These are phyloP conservation scores for Clathrus columnatus DNA, from an alignment of 768 basidiomycete species.

Conservation along the genomic window DNA sequence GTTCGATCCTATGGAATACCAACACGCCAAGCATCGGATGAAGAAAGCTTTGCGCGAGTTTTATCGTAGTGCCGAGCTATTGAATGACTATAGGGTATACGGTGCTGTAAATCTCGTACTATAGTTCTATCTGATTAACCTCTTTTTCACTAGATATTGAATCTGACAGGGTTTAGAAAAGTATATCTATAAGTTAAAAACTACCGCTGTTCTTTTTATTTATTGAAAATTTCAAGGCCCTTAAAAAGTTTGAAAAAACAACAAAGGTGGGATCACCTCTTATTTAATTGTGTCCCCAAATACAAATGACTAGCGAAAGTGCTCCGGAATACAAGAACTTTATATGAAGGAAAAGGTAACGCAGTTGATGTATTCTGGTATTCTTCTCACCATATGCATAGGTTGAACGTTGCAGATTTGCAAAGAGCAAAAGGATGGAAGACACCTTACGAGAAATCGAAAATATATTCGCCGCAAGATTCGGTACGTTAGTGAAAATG, in stretches of 20 bases:
- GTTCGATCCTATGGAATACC: slow-evolving; percentile 70
- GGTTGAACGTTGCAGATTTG: slow-evolving; percentile 65
- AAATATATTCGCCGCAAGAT: slow-evolving; percentile 62
- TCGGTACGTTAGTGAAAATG: slow-evolving; percentile 43
- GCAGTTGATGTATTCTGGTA: neutral
- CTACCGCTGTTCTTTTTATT: neutral
- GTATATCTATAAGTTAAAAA: neutral
- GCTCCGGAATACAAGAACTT: slow-evolving; percentile 51
- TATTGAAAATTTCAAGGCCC: slow-evolving; percentile 23
- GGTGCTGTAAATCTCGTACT: neutral
- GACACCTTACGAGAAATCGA: slow-evolving; percentile 71
- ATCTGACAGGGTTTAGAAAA: slow-evolving; percentile 85
- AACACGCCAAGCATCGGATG: slow-evolving; percentile 74
- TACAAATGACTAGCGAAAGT: slow-evolving; percentile 37
- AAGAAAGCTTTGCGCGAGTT: slow-evolving; percentile 78
- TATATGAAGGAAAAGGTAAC: slow-evolving; percentile 78
- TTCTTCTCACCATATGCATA: neutral
- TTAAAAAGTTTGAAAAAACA: slow-evolving; percentile 80
- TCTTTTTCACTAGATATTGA: slow-evolving; percentile 49
- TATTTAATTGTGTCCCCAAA: too few species aligned
- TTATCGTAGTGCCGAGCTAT: slow-evolving; percentile 72
- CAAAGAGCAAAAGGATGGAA: slow-evolving; percentile 50
- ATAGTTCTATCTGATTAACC: slow-evolving; percentile 9
- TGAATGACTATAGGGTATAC: slow-evolving; percentile 83
- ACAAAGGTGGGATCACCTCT: slow-evolving; percentile 41